Conservation (phyloP, 2,329 filamentous ascomycete genomes). For the Balansia obtecta region DNA sequence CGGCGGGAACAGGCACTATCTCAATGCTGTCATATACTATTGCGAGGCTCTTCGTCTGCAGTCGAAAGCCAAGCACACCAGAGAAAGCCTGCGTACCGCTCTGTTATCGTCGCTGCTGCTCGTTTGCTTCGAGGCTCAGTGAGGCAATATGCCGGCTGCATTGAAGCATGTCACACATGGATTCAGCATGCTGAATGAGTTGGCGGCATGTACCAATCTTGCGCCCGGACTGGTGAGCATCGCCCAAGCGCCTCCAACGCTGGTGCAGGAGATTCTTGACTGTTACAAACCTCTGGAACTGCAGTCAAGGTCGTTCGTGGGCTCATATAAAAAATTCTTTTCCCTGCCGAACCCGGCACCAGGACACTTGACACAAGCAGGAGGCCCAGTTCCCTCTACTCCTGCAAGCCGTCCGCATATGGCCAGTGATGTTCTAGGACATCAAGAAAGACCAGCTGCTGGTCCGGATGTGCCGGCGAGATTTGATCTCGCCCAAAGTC, state of each 20-base stretch:
- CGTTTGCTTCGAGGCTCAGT: constrained; percentile 28
- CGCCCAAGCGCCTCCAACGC: constrained; percentile 21
- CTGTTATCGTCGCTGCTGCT: constrained; percentile 27
- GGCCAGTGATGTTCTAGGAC: background rate
- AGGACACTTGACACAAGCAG: background rate
- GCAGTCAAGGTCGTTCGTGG: constrained; percentile 26
- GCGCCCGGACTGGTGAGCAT: constrained; percentile 25
- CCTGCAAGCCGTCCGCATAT: background rate
- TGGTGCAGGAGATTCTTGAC: constrained; percentile 26
- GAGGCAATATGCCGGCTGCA: constrained; percentile 26
- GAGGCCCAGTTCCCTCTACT: background rate
- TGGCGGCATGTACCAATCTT: constrained; percentile 22
- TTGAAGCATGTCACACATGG: constrained; percentile 28
- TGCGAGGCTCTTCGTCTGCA: constrained; percentile 29
- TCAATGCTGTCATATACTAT: constrained; percentile 28
- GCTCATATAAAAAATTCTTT: constrained; percentile 24
- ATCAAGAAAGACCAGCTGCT: background rate
- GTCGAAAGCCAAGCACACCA: constrained; percentile 22
- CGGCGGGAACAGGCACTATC: constrained; percentile 23
- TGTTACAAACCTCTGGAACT: constrained; percentile 27
- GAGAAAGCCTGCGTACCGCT: constrained; percentile 25
- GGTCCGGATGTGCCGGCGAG: background rate
- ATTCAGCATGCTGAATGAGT: constrained; percentile 28
- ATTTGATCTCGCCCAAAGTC: constrained; percentile 15
- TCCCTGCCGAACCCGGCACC: constrained; percentile 12